These are phyloP conservation scores for Apodospora peruviana DNA, from an alignment of 495 filamentous ascomycete species.

Conservation along the genomic window DNA sequence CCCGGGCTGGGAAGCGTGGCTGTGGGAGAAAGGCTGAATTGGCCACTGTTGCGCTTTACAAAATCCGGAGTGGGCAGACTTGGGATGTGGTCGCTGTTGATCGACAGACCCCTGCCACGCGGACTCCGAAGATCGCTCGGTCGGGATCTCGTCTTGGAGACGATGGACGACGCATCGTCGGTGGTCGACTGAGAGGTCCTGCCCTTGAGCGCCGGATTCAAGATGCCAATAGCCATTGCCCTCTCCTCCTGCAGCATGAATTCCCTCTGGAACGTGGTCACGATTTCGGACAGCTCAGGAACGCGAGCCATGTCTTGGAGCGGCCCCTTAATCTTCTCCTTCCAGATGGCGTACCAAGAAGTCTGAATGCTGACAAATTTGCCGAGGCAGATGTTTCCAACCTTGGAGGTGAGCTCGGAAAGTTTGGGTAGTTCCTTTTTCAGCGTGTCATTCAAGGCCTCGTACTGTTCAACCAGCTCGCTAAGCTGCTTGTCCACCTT, in stretches of 20 bases:
- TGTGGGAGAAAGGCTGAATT: slow-evolving; percentile 49
- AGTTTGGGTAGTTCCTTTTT: slow-evolving; percentile 90
- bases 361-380: slow-evolving; percentile 78
- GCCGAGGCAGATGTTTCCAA: slow-evolving; percentile 72
- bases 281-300: slow-evolving; percentile 61
- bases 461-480: slow-evolving; percentile 79
- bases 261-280: slow-evolving; percentile 66
- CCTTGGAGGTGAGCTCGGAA: slow-evolving; percentile 66
- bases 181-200: slow-evolving; percentile 42
- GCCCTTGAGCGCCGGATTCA: slow-evolving; percentile 38
- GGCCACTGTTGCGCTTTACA: slow-evolving; percentile 49
- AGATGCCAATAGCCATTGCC: slow-evolving; percentile 42
- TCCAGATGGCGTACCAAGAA: slow-evolving; percentile 73
- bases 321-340: slow-evolving; percentile 69
- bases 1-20: slow-evolving; percentile 41
- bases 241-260: slow-evolving; percentile 56
- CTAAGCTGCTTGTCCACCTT: slow-evolving; percentile 74
- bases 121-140: slow-evolving; percentile 32
- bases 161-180: slow-evolving; percentile 32
- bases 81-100: slow-evolving; percentile 61
- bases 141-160: slow-evolving; percentile 34
- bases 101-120: slow-evolving; percentile 49
- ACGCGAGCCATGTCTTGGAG: slow-evolving; percentile 56
- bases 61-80: slow-evolving; percentile 53
- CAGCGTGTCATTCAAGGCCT: slow-evolving; percentile 82